Conservation (phyloP, 805 yeast genomes). For the Zygoascus biomembranicola region DNA sequence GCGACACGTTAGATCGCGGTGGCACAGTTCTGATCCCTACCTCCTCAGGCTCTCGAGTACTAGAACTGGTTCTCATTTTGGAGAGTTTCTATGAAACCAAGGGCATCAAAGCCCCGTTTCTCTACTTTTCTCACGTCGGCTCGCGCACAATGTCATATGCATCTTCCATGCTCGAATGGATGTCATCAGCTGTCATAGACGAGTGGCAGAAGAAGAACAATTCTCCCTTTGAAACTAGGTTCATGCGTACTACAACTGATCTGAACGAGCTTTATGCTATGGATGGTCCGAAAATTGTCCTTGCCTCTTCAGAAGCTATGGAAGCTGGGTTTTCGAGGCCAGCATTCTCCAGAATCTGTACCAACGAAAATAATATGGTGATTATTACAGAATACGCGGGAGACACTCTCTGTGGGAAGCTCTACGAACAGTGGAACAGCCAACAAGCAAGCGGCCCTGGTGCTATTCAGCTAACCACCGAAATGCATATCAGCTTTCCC, state of each 20-base stretch:
- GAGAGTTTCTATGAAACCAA: constrained; percentile 51
- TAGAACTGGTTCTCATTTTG: constrained; percentile 69
- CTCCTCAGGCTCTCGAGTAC: constrained; percentile 66
- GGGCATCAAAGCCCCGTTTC: constrained; percentile 48
- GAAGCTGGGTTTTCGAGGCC: constrained; percentile 50
- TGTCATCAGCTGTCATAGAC: constrained; percentile 77
- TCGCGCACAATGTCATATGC: constrained; percentile 74
- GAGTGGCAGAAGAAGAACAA: constrained; percentile 71
- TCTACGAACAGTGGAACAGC: constrained; percentile 31
- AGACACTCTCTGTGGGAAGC: constrained; percentile 39
- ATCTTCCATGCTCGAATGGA: constrained; percentile 89
- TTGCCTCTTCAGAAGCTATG: constrained; percentile 62
- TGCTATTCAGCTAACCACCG: constrained; percentile 9
- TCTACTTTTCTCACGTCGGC: constrained; percentile 70
- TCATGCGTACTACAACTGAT: constrained; percentile 49
- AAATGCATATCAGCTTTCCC: constrained; percentile 10
- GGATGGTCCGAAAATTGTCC: constrained; percentile 58
- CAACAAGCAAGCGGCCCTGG: not conserved
- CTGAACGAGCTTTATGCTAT: constrained; percentile 35
- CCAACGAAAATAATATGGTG: constrained; percentile 58
- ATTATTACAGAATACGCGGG: constrained; percentile 64
- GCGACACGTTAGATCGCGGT: constrained; percentile 60
- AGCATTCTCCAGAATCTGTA: constrained; percentile 41
- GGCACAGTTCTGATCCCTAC: constrained; percentile 83
- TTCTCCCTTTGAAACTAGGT: constrained; percentile 72